Evolutionary conservation across 257 asterid genomes (phyloP).

Genomic region (Lycium barbarum): DNA sequence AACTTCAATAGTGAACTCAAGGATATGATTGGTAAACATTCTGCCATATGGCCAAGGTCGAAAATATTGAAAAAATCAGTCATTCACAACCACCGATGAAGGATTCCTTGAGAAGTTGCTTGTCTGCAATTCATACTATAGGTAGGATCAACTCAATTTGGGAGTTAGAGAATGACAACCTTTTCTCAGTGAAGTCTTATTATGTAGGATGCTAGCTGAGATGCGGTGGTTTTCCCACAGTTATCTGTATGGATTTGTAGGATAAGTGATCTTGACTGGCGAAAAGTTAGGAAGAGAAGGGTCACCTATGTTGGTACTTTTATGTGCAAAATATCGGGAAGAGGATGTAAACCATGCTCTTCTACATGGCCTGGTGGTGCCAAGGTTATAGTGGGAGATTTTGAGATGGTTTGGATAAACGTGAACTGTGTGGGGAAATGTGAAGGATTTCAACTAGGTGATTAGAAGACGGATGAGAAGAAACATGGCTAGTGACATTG

Average conservation of each 20-base stretch:
- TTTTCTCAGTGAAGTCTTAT: background rate
- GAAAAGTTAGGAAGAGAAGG: background rate
- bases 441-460: background rate
- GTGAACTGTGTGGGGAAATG: background rate
- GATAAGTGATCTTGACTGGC: background rate
- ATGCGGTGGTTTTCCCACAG: background rate
- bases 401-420: background rate
- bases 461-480: background rate
- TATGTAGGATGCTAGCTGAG: background rate
- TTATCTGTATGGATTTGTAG: background rate
- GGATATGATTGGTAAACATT: constrained; percentile 2
- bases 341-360: background rate
- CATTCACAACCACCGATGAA: background rate
- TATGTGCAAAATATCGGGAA: background rate
- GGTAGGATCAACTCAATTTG: background rate
- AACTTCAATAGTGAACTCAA: background rate
- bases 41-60: background rate
- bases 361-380: background rate
- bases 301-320: background rate
- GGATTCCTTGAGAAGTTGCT: background rate
- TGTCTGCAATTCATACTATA: background rate
- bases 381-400: background rate
- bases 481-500: background rate
- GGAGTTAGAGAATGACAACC: background rate
- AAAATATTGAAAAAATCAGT: background rate